Base-by-base conservation (phyloP, 2,329 filamentous ascomycete species). In the Monosporascus sp. region DNA sequence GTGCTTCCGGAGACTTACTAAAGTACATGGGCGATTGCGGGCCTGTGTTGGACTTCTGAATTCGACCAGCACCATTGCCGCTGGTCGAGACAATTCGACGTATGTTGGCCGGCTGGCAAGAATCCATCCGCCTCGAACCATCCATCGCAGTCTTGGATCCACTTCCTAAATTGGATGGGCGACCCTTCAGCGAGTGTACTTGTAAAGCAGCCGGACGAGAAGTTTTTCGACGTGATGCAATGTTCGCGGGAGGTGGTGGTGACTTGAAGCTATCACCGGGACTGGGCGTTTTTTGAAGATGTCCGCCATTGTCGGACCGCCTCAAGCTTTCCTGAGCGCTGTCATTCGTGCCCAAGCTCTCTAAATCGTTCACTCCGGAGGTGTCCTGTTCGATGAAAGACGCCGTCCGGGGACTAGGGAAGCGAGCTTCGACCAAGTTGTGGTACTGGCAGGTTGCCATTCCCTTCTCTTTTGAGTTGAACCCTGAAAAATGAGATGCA, bases 71-170 rank as follows among this genome's bases (percentile, higher is more conserved):
- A 46, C 73, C 63, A 48, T 59, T 66, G 6, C 79, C 76, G 4
- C 72, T 75, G 8, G 77, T 72, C 2, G 80, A 83, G 15, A 76
- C 74, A 44, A 82, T 80, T 42, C 80, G 75, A 24, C 79, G 74
- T 68, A 83, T 79, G 15, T 62, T 55, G 11, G 57, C 61, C 2
- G 77, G 74, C 54, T 73, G 73, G 2, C 72, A 68, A 18, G 72
- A 67, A 24, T 81, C 78, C 18, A 68, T 58, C 34, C 76, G 69
- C 59, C 74, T 73, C 18, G 70, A 61, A 50, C 72, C 64, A n/a
- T 82, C 80, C 5, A 77, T 58, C 2, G 71, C 75, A 1, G 76
- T 76, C 64, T 76, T 78, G 7, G 77, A 74, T 3, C 70, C 70
- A 25, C 62, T 67, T 3, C 57, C 58, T 58, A 65, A 52, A 38